Evolutionary conservation across 2,329 filamentous ascomycete species (phyloP).

Genomic region (Trichoderma harzianum): DNA sequence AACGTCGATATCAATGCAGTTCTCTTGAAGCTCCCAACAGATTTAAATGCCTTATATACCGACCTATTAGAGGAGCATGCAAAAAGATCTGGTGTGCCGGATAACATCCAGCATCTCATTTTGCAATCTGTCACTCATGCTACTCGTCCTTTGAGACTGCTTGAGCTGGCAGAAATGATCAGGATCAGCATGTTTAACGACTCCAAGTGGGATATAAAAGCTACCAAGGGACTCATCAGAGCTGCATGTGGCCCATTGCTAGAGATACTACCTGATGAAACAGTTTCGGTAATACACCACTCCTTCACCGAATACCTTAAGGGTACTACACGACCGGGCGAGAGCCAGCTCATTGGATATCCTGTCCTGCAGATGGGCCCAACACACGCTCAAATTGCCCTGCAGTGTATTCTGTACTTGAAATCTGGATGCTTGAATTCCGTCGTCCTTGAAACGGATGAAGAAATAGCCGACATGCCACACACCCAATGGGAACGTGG

Average conservation of each 20-base stretch:
- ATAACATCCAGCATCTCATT: slow-evolving; percentile 36
- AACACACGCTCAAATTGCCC: slow-evolving; percentile 24
- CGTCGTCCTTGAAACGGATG: neutral
- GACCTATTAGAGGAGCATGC: slow-evolving; percentile 39
- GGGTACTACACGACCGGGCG: slow-evolving; percentile 20
- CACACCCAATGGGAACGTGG: neutral
- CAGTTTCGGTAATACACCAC: slow-evolving; percentile 44
- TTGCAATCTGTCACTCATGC: slow-evolving; percentile 42
- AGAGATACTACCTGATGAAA: slow-evolving; percentile 44
- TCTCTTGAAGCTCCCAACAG: slow-evolving; percentile 32
- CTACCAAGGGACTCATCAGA: slow-evolving; percentile 38
- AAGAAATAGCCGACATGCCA: neutral
- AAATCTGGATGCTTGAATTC: slow-evolving; percentile 20
- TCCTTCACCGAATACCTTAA: slow-evolving; percentile 47
- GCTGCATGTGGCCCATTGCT: slow-evolving; percentile 42
- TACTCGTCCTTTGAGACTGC: slow-evolving; percentile 38
- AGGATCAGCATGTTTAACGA: slow-evolving; percentile 7
- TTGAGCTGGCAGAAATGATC: slow-evolving; percentile 39
- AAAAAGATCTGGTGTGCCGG: slow-evolving; percentile 29
- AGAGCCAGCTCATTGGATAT: slow-evolving; percentile 15
- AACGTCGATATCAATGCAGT: slow-evolving; percentile 27
- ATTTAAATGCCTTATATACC: slow-evolving; percentile 41
- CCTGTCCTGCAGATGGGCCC: slow-evolving; percentile 21
- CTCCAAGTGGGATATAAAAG: slow-evolving; percentile 21
- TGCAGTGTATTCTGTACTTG: slow-evolving; percentile 24